Percentiles rank a stretch among this genome's conserved stretches.
Conservation (phyloP, 768 basidiomycete species). For the Hericium alpestre region DNA sequence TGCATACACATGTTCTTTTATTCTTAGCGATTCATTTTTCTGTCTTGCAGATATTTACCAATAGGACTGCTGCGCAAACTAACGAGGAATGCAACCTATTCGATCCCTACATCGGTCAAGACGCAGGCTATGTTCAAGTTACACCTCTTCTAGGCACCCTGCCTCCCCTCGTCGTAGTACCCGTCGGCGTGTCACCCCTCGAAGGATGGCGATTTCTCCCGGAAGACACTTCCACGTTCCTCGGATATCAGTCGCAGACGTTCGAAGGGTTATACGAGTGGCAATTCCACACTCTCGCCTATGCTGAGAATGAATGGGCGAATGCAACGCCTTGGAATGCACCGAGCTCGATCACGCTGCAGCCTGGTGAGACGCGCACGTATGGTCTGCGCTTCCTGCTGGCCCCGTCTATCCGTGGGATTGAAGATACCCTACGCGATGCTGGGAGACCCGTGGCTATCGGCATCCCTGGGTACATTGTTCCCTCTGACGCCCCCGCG, state of each 20-base stretch:
- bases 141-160: constrained; percentile 46
- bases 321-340: constrained; percentile 44
- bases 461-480: constrained; percentile 43
- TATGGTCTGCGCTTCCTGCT: constrained; percentile 44
- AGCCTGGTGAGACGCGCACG: constrained; percentile 37
- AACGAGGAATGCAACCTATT: constrained; percentile 44
- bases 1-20: neutral
- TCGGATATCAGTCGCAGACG: constrained; percentile 48
- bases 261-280: constrained; percentile 52
- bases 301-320: constrained; percentile 46
- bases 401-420: constrained; percentile 38
- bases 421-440: constrained; percentile 33
- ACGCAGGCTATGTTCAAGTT: constrained; percentile 41
- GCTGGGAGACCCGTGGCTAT: constrained; percentile 38
- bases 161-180: constrained; percentile 39
- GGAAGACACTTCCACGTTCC: constrained; percentile 33
- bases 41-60: constrained; percentile 39
- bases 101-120: constrained; percentile 48
- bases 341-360: constrained; percentile 35
- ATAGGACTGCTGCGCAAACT: constrained; percentile 38
- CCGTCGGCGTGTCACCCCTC: constrained; percentile 33
- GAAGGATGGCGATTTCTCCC: constrained; percentile 52
- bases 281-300: constrained; percentile 48
- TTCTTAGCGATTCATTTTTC: no score
- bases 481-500: constrained; percentile 36